Evolutionary conservation across 192 early-diverging fungal species (phyloP).

Genomic region (Glomus cerebriforme): DNA sequence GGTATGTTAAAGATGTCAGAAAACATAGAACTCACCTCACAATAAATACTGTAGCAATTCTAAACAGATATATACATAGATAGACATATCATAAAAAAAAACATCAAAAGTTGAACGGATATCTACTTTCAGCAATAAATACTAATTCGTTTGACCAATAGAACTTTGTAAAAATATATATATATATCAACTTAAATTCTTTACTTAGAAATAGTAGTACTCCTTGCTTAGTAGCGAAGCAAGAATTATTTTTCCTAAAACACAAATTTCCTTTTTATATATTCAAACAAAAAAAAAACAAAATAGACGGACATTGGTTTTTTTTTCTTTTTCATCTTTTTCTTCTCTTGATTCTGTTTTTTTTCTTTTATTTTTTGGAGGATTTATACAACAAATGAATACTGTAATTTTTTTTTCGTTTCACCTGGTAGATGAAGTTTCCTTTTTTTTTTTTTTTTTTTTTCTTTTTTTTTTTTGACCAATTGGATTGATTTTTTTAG

Average conservation of each 20-base stretch:
- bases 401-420: no score
- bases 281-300: background rate
- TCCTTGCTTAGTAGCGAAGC: background rate
- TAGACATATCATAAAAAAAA: no score
- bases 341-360: background rate
- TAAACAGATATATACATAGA: background rate
- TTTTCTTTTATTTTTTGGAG: background rate
- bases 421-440: no score
- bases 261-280: background rate
- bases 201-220: background rate
- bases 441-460: background rate
- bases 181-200: no score
- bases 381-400: background rate
- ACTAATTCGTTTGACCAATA: no score
- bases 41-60: background rate
- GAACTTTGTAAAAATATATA: no score
- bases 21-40: background rate
- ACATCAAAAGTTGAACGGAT: no score
- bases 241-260: background rate
- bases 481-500: no score
- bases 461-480: no score
- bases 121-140: no score
- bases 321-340: background rate
- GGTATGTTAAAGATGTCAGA: background rate
- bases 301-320: conserved; percentile 17